Percentiles rank a stretch among this genome's conserved stretches.
Conservation (phyloP, 2,329 filamentous ascomycete genomes). For the Aspergillus phoenicis region DNA sequence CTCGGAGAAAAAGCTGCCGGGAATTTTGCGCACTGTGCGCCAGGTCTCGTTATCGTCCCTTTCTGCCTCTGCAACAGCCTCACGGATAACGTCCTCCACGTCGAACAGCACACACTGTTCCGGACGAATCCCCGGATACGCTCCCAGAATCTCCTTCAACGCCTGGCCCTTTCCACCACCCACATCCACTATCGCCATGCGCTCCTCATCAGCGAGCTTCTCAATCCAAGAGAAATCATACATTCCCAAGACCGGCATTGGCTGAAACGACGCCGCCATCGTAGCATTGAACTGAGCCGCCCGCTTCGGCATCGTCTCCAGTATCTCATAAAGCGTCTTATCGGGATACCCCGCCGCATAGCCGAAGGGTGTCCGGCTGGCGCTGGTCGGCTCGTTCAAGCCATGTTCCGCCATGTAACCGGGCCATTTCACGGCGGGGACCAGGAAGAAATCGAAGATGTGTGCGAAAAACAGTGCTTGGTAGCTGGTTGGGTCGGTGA, state of each 20-base stretch:
- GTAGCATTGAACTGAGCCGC: not conserved
- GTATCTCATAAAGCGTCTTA: not conserved
- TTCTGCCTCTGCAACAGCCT: not conserved
- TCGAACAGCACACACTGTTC: not conserved
- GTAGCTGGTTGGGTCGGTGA: not conserved
- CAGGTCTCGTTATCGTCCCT: not conserved
- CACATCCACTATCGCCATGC: not conserved
- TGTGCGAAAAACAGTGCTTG: not conserved
- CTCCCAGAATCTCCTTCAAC: not conserved
- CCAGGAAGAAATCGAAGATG: constrained; percentile 4
- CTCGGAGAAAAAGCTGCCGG: not conserved
- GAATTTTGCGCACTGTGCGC: not conserved
- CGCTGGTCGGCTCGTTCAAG: not conserved
- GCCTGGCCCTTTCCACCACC: constrained; percentile 6
- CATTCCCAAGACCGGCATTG: not conserved
- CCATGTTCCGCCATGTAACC: constrained; percentile 1
- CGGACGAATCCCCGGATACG: not conserved
- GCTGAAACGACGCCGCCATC: not conserved
- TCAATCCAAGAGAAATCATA: not conserved
- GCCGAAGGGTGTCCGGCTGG: constrained; percentile 2
- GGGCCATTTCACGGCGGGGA: not conserved
- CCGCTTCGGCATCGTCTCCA: not conserved
- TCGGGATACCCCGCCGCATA: not conserved
- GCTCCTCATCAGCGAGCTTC: not conserved
- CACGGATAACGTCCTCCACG: not conserved